phyloP scores from a whole-genome alignment of 2,329 filamentous ascomycete species.

The Pestalotiopsis sp. region DNA sequence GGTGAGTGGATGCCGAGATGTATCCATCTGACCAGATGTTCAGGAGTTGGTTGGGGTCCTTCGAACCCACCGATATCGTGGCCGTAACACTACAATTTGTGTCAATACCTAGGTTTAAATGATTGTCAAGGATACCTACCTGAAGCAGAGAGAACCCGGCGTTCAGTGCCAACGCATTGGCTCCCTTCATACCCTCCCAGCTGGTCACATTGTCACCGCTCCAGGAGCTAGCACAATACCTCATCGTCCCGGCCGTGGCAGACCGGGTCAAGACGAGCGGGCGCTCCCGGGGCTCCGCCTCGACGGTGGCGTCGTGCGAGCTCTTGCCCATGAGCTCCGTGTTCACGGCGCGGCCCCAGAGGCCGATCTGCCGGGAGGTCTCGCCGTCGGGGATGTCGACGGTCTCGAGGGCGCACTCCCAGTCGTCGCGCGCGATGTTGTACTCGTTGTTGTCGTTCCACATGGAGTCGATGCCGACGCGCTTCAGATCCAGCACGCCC shows the following conservation, averaged over 20 bases:
- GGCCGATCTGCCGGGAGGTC: slow-evolving; percentile 55
- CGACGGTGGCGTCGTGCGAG: slow-evolving; percentile 68
- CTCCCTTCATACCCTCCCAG: slow-evolving; percentile 73
- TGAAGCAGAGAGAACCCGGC: slow-evolving; percentile 70
- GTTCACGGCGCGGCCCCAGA: slow-evolving; percentile 71
- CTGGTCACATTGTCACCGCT: slow-evolving; percentile 75
- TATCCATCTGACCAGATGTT: slow-evolving; percentile 73
- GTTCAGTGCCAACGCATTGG: slow-evolving; percentile 69
- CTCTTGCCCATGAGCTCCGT: slow-evolving; percentile 73
- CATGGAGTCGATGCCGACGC: slow-evolving; percentile 70
- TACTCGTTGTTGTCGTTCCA: slow-evolving; percentile 85
- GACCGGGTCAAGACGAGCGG: slow-evolving; percentile 73
- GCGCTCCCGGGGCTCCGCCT: slow-evolving; percentile 58
- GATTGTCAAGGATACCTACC: slow-evolving; percentile 29
- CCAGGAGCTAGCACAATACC: slow-evolving; percentile 73
- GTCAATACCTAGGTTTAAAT: not conserved
- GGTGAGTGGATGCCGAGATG: slow-evolving; percentile 71
- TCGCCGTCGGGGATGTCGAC: slow-evolving; percentile 38
- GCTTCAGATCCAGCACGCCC: slow-evolving; percentile 63
- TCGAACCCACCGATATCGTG: slow-evolving; percentile 79
- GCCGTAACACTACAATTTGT: slow-evolving; percentile 56
- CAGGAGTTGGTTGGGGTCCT: slow-evolving; percentile 71
- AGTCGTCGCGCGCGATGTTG: slow-evolving; percentile 65
- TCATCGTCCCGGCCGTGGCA: slow-evolving; percentile 70
- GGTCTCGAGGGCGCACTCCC: slow-evolving; percentile 61